These are phyloP conservation scores for Aspergillus pseudoglaucus DNA, from an alignment of 2,329 filamentous ascomycete genomes.

Conservation along the genomic window DNA sequence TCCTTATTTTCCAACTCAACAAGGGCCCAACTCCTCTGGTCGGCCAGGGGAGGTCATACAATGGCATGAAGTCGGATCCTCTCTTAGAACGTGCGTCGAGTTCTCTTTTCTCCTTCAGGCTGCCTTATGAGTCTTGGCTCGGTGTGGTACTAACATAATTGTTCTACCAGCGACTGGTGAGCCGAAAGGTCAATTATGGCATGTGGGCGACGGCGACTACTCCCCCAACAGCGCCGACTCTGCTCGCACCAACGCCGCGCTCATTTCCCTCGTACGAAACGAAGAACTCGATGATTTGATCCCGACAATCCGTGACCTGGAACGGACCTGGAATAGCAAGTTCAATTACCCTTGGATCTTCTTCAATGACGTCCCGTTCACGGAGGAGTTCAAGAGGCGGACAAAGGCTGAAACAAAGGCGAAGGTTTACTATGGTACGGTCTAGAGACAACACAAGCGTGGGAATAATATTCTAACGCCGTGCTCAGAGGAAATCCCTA, in stretches of 20 bases:
- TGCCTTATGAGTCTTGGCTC: neutral
- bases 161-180: slow-evolving; percentile 64
- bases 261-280: slow-evolving; percentile 88
- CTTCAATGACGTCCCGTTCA: slow-evolving; percentile 93
- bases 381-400: slow-evolving; percentile 81
- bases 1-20: slow-evolving; percentile 71
- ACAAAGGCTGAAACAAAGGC: slow-evolving; percentile 81
- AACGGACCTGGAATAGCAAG: slow-evolving; percentile 93
- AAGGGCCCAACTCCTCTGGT: slow-evolving; percentile 42
- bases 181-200: slow-evolving; percentile 67
- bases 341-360: slow-evolving; percentile 99
- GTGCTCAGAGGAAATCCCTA: slow-evolving; percentile 70
- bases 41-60: slow-evolving; percentile 38
- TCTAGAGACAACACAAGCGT: slow-evolving; percentile 9
- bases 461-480: slow-evolving; percentile 2
- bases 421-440: slow-evolving; percentile 71
- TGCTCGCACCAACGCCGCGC: slow-evolving; percentile 84
- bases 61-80: slow-evolving; percentile 70
- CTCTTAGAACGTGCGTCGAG: slow-evolving; percentile 69
- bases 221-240: slow-evolving; percentile 66
- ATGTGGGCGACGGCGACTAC: slow-evolving; percentile 70
- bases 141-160: slow-evolving; percentile 8
- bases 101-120: neutral
- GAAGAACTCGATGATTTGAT: slow-evolving; percentile 79
- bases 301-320: slow-evolving; percentile 81